Evolutionary conservation across 2,329 filamentous ascomycete genomes (phyloP), one percentile per base, ranked within the genome.

Genomic region (Hypoxylon sp.): DNA sequence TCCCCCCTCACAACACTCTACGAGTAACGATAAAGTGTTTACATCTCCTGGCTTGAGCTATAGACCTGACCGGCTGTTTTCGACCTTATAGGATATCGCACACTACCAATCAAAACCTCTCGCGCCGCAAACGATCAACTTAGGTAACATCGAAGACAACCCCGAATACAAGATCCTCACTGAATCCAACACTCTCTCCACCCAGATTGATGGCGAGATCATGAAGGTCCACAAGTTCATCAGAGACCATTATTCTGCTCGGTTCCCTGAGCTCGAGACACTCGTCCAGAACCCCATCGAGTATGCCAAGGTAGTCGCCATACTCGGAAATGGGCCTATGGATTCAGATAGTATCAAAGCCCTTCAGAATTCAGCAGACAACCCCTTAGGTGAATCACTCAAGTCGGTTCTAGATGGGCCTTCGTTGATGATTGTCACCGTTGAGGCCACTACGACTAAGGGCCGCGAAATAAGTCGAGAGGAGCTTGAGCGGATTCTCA

Each of bases 161-260:
- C 93, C 93, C 56, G 94, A 97, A 79, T 97, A 97, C 80, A 90
- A 93, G 79, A 88, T 97, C 37, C 83, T 97, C 64, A 97, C 93
- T 35, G 91, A 96, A 78, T 94, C 94, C 15, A 97, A 97, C 78
- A 92, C 91, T 24, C 86, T 97, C 6, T 97, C 96, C 0, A 97
- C 95, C 5, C 92, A 92, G 70, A 98, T 98, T 73, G 94, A 97
- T 73, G 93, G 93, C 77, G 95, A 98, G 80, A 92, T 98, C 50
- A 92, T 92, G 35, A 87, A 96, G 6, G 93, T 98, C 21, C 96
- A 99, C 85, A 99, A 99, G 82, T 97, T 93, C 80, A 93, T 98
- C 66, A 89, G 95, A 76, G 96, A 99, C 76, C 93, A 98, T 81
- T 99, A 99, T 82, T 97, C 94, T 8, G 87, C 92, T 17, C 89